Percentiles rank a stretch among this genome's conserved stretches.
These are phyloP conservation scores for Neofusicoccum cordaticola DNA, from an alignment of 2,329 filamentous ascomycete species.

Conservation along the genomic window DNA sequence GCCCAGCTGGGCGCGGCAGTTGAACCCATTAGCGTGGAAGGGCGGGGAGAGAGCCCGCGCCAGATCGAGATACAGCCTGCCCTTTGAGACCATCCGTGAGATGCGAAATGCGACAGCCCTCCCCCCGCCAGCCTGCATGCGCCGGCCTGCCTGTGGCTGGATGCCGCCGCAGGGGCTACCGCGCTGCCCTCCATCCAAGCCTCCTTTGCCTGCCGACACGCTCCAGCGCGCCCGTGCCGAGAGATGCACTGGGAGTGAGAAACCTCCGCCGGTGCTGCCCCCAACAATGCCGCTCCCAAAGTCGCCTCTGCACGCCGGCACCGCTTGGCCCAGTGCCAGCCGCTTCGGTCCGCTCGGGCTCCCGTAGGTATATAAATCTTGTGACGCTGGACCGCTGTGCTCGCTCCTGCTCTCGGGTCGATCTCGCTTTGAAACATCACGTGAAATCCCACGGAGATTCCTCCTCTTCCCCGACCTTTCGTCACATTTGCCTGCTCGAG, in stretches of 20 bases:
- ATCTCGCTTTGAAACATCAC: constrained; percentile 1
- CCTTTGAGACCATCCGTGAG: background rate
- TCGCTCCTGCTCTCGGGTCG: background rate
- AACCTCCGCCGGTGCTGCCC: constrained; percentile 4
- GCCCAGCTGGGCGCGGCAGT: constrained; percentile 7
- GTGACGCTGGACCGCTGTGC: background rate
- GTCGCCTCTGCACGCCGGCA: background rate
- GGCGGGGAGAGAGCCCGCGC: constrained; percentile 7
- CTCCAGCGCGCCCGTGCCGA: constrained; percentile 4
- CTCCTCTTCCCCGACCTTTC: constrained; percentile 16
- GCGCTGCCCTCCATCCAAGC: background rate
- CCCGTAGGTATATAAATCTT: background rate
- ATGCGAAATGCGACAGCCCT: constrained; percentile 10
- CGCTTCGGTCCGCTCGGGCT: background rate
- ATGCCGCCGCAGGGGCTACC: constrained; percentile 5
- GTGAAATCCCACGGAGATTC: constrained; percentile 7
- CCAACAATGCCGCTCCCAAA: background rate
- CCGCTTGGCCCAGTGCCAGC: background rate
- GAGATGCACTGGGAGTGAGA: constrained; percentile 4
- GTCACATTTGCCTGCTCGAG: constrained; percentile 13
- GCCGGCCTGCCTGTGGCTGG: constrained; percentile 2
- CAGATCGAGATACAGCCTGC: constrained; percentile 7
- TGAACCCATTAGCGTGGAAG: background rate
- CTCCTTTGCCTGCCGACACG: background rate
- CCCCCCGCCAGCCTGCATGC: background rate